Evolutionary conservation across 257 asterid species (phyloP).

Genomic region (Paraleonurus japonicus): DNA sequence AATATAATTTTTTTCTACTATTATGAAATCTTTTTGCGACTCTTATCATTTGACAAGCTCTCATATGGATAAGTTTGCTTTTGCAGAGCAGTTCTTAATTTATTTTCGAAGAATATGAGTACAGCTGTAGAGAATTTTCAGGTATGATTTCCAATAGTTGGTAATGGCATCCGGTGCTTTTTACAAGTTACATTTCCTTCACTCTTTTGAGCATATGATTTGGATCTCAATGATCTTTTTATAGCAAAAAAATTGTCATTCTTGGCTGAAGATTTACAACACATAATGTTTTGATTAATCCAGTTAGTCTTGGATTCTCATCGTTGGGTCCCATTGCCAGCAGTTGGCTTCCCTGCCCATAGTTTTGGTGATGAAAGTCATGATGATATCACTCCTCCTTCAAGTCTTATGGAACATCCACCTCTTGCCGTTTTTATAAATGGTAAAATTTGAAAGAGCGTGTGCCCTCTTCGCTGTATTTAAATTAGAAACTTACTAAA

Average conservation of each 20-base stretch:
- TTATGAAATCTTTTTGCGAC: conserved; percentile 11
- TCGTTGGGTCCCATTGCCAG: conserved; percentile 80
- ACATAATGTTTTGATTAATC: conserved; percentile 28
- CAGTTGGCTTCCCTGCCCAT: conserved; percentile 86
- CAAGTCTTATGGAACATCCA: conserved; percentile 96
- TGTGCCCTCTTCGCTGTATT: neutral
- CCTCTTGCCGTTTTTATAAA: conserved; percentile 92
- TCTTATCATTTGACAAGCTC: conserved; percentile 26
- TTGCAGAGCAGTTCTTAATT: conserved; percentile 86
- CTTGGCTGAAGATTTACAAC: conserved; percentile 29
- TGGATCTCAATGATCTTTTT: conserved; percentile 13
- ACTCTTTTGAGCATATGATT: conserved; percentile 16
- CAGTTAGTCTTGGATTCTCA: conserved; percentile 94
- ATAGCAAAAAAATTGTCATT: conserved; percentile 1
- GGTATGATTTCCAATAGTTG: conserved; percentile 43
- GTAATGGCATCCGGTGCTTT: neutral
- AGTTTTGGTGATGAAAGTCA: conserved; percentile 71
- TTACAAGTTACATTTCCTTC: neutral
- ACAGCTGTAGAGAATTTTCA: conserved; percentile 93
- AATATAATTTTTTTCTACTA: conserved; percentile 19
- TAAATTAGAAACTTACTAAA: neutral
- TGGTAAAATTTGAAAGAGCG: conserved; percentile 40
- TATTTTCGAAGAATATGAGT: conserved; percentile 82
- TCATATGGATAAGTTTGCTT: conserved; percentile 22
- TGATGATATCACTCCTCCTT: conserved; percentile 82